Conservation (phyloP, 495 filamentous ascomycete species). For the Lasiosphaeris hirsuta region DNA sequence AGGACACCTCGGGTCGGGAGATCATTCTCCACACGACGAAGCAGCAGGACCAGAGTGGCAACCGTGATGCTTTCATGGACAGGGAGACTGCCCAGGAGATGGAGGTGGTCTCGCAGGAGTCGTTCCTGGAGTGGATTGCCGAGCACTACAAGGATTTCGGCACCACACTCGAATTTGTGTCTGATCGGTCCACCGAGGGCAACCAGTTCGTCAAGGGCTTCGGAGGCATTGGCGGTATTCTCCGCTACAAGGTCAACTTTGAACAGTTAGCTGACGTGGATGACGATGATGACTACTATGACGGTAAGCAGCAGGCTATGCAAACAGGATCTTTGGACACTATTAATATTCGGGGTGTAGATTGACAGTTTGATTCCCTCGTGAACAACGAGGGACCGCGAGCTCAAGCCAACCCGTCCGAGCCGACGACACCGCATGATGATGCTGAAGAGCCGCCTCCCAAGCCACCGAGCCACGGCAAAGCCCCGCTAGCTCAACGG, state of each 20-base stretch:
- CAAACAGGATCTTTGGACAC: background rate
- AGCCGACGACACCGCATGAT: conserved; percentile 38
- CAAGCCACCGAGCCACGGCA: conserved; percentile 38
- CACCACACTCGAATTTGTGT: conserved; percentile 95
- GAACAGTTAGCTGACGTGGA: conserved; percentile 93
- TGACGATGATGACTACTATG: conserved; percentile 99
- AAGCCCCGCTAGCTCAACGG: conserved; percentile 34
- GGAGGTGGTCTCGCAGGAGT: conserved; percentile 78
- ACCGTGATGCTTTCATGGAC: conserved; percentile 85
- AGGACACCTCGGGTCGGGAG: conserved; percentile 66
- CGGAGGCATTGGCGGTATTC: conserved; percentile 93
- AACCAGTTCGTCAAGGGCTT: conserved; percentile 99
- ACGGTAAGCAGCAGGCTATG: conserved; percentile 51
- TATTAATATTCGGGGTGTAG: conserved; percentile 22
- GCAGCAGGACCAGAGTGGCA: conserved; percentile 60
- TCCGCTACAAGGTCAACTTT: conserved; percentile 99
- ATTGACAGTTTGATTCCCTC: conserved; percentile 95
- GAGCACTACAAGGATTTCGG: conserved; percentile 98
- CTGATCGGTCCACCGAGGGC: conserved; percentile 91
- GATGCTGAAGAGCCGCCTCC: conserved; percentile 30
- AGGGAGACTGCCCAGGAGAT: conserved; percentile 94
- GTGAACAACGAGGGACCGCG: conserved; percentile 77
- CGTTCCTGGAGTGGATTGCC: conserved; percentile 98
- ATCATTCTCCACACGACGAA: conserved; percentile 86
- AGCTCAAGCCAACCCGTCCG: conserved; percentile 64